Conservation (phyloP, 2,329 filamentous ascomycete species). For the Hypocrella siamensis region DNA sequence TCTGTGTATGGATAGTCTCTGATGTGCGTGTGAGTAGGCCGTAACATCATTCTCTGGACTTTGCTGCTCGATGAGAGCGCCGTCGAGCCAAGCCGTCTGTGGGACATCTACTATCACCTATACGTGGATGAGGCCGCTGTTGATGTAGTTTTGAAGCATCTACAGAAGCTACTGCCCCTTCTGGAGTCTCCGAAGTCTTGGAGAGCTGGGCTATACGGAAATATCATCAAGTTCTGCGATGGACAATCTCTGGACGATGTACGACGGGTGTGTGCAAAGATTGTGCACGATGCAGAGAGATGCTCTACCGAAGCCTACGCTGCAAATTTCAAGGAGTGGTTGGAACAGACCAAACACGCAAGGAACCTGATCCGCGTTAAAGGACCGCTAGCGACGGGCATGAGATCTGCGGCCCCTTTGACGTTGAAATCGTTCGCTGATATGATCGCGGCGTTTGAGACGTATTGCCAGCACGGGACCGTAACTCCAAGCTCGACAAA, state of each 20-base stretch:
- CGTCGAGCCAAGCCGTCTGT: conserved; percentile 17
- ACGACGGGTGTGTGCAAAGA: conserved; percentile 19
- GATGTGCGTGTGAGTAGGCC: no score
- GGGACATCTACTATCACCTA: conserved; percentile 41
- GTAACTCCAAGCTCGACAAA: conserved; percentile 8
- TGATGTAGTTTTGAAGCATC: conserved; percentile 22
- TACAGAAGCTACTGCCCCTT: conserved; percentile 22
- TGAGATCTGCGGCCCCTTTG: conserved; percentile 23
- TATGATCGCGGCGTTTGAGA: conserved; percentile 8
- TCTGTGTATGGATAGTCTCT: no score
- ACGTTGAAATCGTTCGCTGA: conserved; percentile 10
- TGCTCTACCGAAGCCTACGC: conserved; percentile 4
- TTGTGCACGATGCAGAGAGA: conserved; percentile 8
- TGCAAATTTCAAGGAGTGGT: conserved; percentile 6
- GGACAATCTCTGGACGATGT: conserved; percentile 25
- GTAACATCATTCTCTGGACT: conserved; percentile 37
- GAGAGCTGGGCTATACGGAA: conserved; percentile 27
- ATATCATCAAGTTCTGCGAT: conserved; percentile 31
- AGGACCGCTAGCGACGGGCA: conserved; percentile 10
- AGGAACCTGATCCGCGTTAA: conserved; percentile 6
- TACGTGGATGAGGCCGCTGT: conserved; percentile 23
- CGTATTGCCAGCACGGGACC: conserved; percentile 21
- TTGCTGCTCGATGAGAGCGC: conserved; percentile 28
- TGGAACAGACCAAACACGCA: conserved; percentile 7
- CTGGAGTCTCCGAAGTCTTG: conserved; percentile 25